Evolutionary conservation across 352 stramenopile genomes (phyloP), one percentile per base, ranked within the genome.

Genomic region (Globisporangium nodosum): DNA sequence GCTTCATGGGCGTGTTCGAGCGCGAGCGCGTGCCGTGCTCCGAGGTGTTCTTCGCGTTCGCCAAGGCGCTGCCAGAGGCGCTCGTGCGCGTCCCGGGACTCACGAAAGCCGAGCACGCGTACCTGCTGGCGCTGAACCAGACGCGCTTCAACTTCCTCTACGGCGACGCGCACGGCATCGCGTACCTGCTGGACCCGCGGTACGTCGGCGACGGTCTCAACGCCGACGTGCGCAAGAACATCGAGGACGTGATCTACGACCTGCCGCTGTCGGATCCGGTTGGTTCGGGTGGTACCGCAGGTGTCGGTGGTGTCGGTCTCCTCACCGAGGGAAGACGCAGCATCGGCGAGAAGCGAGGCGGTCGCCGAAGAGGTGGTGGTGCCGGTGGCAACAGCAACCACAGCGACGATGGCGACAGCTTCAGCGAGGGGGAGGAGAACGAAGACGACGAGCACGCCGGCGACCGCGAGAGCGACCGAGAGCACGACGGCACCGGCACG

Each of bases 11-110:
- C 0, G 47, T 35, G 2, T 47, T 71, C 15, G 54, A 66, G 46
- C 8, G 48, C 5, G 47, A 64, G 8, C 21, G 56, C 13, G 56
- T 63, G 45, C 49, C 61, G 51, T 66, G 64, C 52, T 74, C 67
- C 24, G 67, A 74, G 7, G 64, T 71, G 31, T 74, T 69, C 24
- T 60, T 63, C 33, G 61, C 53, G 56, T 74, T 74, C 45, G 60
- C 64, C 35, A 68, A 66, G 37, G 39, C 58, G n/a, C 45, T 74
- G 1, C 67, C 67, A 0, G 58, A 64, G 1, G 60, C 63, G 27
- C 58, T 71, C 15, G 55, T 40, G 15, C 40, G 37, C 4, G 39
- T 71, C 13, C n/a, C 54, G 1, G 54, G 48, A 0, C 43, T 69
- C 3, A 56, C 47, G 5, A 39, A 60, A 30, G 39, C 49, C 21